Percentiles rank a stretch among this genome's conserved stretches.
These are phyloP conservation scores for Sugiyamaella marilandica DNA, from an alignment of 805 yeast genomes.

Conservation along the genomic window DNA sequence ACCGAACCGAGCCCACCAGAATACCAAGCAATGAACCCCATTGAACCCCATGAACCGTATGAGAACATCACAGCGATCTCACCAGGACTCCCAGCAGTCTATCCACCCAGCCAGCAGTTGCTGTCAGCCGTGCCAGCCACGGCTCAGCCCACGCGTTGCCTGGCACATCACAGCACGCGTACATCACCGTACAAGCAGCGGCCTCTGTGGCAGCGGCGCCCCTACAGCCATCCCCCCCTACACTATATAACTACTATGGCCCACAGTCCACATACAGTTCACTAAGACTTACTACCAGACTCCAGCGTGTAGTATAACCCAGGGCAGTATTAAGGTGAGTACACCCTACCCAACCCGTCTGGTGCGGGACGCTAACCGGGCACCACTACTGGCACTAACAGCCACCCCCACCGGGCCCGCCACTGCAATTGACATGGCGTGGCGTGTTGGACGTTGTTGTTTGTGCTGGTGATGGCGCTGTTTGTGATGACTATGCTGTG, in stretches of 20 bases:
- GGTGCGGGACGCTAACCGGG: background rate
- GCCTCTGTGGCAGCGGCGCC: constrained; percentile 2
- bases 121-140: background rate
- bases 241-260: constrained; percentile 5
- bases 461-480: no score
- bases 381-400: background rate
- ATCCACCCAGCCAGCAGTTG: no score
- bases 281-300: background rate
- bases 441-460: background rate
- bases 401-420: background rate
- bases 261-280: background rate
- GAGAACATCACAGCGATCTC: no score
- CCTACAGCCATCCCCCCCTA: background rate
- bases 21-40: no score
- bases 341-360: constrained; percentile 5
- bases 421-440: background rate
- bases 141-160: background rate
- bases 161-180: constrained; percentile 7
- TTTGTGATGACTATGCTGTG: no score
- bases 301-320: constrained; percentile 1
- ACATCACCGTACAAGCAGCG: constrained; percentile 6
- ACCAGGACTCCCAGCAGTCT: no score
- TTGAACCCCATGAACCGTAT: no score
- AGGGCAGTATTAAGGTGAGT: constrained; percentile 7
- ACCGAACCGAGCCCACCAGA: no score